A percentile compares a stretch with the other conserved stretches of the same genome.
Evolutionary conservation across 768 basidiomycete genomes (phyloP).

Genomic region (Nevesoporus exiguus): DNA sequence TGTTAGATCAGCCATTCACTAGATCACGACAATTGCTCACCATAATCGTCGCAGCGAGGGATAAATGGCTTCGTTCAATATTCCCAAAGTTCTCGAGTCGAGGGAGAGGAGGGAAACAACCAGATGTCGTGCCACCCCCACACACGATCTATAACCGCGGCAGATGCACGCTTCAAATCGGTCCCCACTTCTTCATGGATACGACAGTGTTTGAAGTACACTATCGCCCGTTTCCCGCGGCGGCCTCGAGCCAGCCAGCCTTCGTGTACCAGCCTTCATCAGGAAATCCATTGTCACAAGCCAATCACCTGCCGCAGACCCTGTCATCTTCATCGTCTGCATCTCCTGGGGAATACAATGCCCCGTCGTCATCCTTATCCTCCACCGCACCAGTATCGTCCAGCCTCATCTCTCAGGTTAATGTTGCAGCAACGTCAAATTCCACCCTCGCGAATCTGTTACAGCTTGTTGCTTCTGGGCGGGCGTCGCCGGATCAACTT

Average conservation of each 20-base stretch:
- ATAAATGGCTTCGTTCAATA: conserved; percentile 60
- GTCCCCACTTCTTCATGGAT: conserved; percentile 68
- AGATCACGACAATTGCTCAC: conserved; percentile 15
- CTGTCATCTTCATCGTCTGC: conserved; percentile 17
- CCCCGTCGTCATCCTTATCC: conserved; percentile 44
- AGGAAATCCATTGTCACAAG: conserved; percentile 27
- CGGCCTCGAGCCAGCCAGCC: conserved; percentile 20
- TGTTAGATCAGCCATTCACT: conserved; percentile 38
- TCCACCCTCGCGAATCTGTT: conserved; percentile 66
- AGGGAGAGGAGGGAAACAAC: conserved; percentile 54
- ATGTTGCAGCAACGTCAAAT: conserved; percentile 60
- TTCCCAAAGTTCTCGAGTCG: conserved; percentile 74
- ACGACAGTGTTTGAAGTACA: conserved; percentile 72
- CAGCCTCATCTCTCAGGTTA: conserved; percentile 59
- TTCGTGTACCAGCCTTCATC: conserved; percentile 28
- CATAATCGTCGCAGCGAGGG: conserved; percentile 48
- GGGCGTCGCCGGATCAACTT: conserved; percentile 60
- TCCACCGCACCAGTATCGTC: conserved; percentile 52
- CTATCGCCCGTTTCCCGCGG: conserved; percentile 45
- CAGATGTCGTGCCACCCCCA: conserved; percentile 53
- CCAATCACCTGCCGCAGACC: conserved; percentile 25
- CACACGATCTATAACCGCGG: conserved; percentile 66
- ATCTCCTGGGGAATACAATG: conserved; percentile 32
- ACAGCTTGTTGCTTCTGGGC: conserved; percentile 58
- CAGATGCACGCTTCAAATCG: conserved; percentile 67